These are phyloP conservation scores for Naganishia onofrii DNA, from an alignment of 768 basidiomycete genomes.

Conservation along the genomic window DNA sequence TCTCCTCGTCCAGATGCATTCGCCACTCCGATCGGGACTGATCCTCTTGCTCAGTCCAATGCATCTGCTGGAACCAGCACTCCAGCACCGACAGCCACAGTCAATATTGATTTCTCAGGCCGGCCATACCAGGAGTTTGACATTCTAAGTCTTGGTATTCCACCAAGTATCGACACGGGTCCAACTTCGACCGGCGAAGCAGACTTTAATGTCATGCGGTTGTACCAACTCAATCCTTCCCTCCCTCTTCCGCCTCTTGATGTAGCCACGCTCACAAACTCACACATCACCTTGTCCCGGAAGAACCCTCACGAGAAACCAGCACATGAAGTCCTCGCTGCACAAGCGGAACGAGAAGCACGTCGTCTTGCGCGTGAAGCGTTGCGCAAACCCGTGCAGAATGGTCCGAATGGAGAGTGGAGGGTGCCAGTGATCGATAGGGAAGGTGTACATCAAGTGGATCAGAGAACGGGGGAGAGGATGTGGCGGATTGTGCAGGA, in stretches of 20 bases:
- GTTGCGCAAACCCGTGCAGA: slow-evolving; percentile 5
- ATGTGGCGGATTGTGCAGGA: slow-evolving; percentile 25
- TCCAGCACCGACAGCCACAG: background rate
- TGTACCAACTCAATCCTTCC: slow-evolving; percentile 17
- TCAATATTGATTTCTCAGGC: background rate
- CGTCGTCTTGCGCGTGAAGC: background rate
- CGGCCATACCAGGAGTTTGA: slow-evolving; percentile 22
- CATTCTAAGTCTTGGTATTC: slow-evolving; percentile 7
- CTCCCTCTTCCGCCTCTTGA: slow-evolving; percentile 14
- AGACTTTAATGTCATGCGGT: slow-evolving; percentile 25
- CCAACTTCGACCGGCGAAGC: background rate
- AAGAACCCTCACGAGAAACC: slow-evolving; percentile 20
- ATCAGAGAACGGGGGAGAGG: slow-evolving; percentile 23
- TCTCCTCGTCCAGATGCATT: slow-evolving; percentile 1
- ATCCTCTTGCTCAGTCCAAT: background rate
- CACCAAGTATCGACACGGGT: background rate
- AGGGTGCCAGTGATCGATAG: slow-evolving; percentile 17
- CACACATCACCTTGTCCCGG: slow-evolving; percentile 10
- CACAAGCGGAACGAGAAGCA: background rate
- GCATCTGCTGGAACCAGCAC: background rate
- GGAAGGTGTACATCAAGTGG: slow-evolving; percentile 3
- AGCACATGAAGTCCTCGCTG: background rate
- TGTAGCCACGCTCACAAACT: background rate
- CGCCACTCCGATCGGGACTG: background rate
- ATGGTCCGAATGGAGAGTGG: slow-evolving; percentile 25